phyloP scores from a whole-genome alignment of 257 asterid genomes.

The Nicotiana tomentosiformis region DNA sequence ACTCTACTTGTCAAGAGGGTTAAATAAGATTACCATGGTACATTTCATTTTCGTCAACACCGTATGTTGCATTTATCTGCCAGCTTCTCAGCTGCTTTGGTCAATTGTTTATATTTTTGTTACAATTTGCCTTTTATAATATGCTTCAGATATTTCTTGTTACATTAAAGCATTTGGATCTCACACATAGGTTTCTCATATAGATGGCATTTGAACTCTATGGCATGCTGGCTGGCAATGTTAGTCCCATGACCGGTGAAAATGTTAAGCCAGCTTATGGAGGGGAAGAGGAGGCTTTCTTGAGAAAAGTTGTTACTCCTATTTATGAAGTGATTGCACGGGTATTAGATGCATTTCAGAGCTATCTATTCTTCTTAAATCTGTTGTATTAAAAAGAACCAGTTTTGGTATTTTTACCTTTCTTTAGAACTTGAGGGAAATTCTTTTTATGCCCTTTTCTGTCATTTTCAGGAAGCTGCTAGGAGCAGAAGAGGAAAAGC shows the following conservation, averaged over 20 bases:
- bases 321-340: slow-evolving; percentile 89
- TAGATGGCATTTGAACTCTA: slow-evolving; percentile 98
- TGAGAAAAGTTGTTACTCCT: slow-evolving; percentile 86
- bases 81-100: not conserved
- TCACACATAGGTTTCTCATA: slow-evolving; percentile 2
- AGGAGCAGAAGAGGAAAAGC: slow-evolving; percentile 82
- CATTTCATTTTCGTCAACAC: no score
- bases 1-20: not conserved
- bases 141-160: not conserved
- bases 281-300: slow-evolving; percentile 97
- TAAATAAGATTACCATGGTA: not conserved
- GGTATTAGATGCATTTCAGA: slow-evolving; percentile 40
- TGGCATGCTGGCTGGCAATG: slow-evolving; percentile 99
- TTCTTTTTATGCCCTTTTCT: not conserved
- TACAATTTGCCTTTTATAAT: not conserved
- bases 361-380: not conserved
- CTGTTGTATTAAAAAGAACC: not conserved
- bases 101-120: not conserved
- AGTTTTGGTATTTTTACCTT: slow-evolving; percentile 5
- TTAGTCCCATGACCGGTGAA: slow-evolving; percentile 96
- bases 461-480: slow-evolving; percentile 70
- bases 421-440: not conserved
- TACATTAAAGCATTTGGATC: not conserved
- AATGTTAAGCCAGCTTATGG: slow-evolving; percentile 99
- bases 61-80: not conserved